Conservation (phyloP, 495 filamentous ascomycete genomes). For the Tirmania nivea region DNA sequence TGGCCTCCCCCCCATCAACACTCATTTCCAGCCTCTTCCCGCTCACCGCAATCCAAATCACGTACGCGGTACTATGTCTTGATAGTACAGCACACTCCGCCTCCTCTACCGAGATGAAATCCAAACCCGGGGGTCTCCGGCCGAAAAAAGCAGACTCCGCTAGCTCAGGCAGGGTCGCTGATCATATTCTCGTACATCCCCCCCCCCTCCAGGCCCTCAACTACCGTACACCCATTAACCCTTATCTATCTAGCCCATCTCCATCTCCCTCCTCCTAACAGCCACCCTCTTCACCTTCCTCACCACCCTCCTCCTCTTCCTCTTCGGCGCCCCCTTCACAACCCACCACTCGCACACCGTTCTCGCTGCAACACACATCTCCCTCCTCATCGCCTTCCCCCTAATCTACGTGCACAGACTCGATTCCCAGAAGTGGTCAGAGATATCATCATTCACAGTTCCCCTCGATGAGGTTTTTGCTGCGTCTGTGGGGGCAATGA, state of each 20-base stretch:
- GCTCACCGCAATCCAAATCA: neutral
- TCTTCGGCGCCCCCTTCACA: constrained; percentile 79
- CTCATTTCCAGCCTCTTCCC: neutral
- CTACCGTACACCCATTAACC: no score
- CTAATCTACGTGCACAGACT: constrained; percentile 73
- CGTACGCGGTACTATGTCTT: neutral
- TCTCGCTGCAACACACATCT: constrained; percentile 59
- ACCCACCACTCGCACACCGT: constrained; percentile 60
- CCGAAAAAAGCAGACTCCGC: no score
- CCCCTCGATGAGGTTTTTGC: constrained; percentile 50
- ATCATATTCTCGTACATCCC: no score
- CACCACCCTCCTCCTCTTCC: constrained; percentile 46
- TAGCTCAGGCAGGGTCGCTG: no score
- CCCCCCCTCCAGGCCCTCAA: no score
- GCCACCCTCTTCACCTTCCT: constrained; percentile 22
- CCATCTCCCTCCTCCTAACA: constrained; percentile 34
- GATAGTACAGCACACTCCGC: neutral
- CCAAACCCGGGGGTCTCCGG: no score
- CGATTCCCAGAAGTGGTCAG: constrained; percentile 47
- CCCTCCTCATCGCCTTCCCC: constrained; percentile 49
- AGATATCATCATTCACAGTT: constrained; percentile 32
- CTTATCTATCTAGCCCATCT: constrained; percentile 30
- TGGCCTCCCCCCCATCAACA: neutral
- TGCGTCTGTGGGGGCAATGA: constrained; percentile 36
- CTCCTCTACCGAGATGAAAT: no score